Evolutionary conservation across 2,329 filamentous ascomycete species (phyloP).

Genomic region (Raffaelea albimanens): DNA sequence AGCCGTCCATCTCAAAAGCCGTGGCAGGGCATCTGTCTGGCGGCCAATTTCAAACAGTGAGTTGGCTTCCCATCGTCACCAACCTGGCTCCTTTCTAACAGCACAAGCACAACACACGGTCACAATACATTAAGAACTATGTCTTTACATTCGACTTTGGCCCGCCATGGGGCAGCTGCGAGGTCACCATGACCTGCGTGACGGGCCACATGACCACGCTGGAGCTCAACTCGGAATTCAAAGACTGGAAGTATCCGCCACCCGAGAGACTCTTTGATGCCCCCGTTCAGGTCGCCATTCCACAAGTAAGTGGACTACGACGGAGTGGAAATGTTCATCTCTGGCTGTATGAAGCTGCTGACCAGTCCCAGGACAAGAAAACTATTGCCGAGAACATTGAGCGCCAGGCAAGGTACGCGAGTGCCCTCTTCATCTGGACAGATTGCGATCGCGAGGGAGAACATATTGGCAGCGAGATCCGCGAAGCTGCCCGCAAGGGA

Average conservation of each 20-base stretch:
- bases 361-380: slow-evolving; percentile 55
- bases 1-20: slow-evolving; percentile 92
- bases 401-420: slow-evolving; percentile 61
- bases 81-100: neutral
- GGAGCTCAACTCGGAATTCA: slow-evolving; percentile 67
- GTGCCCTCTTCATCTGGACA: slow-evolving; percentile 88
- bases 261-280: slow-evolving; percentile 76
- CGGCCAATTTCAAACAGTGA: slow-evolving; percentile 59
- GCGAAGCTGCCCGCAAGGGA: slow-evolving; percentile 64
- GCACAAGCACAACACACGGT: slow-evolving; percentile 55
- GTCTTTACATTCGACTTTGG: slow-evolving; percentile 84
- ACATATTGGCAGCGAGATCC: slow-evolving; percentile 88
- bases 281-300: slow-evolving; percentile 58
- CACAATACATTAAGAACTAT: slow-evolving; percentile 88
- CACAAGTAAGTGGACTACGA: slow-evolving; percentile 49
- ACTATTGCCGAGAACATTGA: slow-evolving; percentile 78
- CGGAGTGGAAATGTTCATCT: too few relatives aligned
- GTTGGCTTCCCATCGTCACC: slow-evolving; percentile 18
- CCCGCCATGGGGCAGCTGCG: slow-evolving; percentile 66
- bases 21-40: slow-evolving; percentile 85
- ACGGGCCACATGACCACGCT: slow-evolving; percentile 75
- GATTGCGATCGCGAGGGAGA: slow-evolving; percentile 98
- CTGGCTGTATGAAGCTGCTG: neutral
- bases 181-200: slow-evolving; percentile 90
- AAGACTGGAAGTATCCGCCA: slow-evolving; percentile 71